Evolutionary conservation across 1,284 basidiomycete genomes (phyloP).

Genomic region (Fistulinella staudtii): DNA sequence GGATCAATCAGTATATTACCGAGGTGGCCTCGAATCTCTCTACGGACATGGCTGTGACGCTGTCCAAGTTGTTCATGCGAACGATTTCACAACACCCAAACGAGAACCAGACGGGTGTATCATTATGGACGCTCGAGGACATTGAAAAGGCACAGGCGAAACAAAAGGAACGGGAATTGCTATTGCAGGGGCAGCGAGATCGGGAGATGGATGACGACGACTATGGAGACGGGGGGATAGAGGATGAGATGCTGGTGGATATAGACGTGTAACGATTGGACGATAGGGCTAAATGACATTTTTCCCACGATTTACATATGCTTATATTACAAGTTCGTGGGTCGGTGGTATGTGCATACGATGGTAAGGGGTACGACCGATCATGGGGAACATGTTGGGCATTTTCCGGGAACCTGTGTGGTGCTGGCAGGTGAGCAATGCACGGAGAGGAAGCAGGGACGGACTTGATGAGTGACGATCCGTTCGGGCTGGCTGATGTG

Average conservation of each 20-base stretch:
- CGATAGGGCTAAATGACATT: background rate
- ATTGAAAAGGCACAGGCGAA: constrained; percentile 78
- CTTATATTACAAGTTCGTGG: constrained; percentile 19
- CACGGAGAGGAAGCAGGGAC: constrained; percentile 12
- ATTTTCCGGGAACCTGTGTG: constrained; percentile 40
- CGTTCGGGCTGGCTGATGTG: constrained; percentile 32
- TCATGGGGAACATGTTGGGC: constrained; percentile 35
- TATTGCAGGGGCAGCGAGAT: constrained; percentile 31
- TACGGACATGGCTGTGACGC: constrained; percentile 96
- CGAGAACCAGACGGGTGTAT: constrained; percentile 92
- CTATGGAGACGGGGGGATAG: constrained; percentile 70
- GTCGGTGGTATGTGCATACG: constrained; percentile 7
- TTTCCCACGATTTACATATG: constrained; percentile 1
- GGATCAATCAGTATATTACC: constrained; percentile 99
- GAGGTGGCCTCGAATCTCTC: constrained; percentile 97
- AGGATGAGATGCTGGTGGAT: constrained; percentile 61
- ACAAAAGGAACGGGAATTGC: constrained; percentile 55
- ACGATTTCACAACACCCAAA: constrained; percentile 97
- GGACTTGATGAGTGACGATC: constrained; percentile 33
- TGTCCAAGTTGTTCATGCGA: constrained; percentile 96
- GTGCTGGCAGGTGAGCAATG: constrained; percentile 2
- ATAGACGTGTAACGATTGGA: constrained; percentile 41
- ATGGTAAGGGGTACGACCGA: background rate
- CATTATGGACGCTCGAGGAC: constrained; percentile 90
- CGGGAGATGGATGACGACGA: constrained; percentile 51